Evolutionary conservation across 2,329 filamentous ascomycete species (phyloP), one percentile per base, ranked within the genome.

Genomic region (Arachnomyces sp.): DNA sequence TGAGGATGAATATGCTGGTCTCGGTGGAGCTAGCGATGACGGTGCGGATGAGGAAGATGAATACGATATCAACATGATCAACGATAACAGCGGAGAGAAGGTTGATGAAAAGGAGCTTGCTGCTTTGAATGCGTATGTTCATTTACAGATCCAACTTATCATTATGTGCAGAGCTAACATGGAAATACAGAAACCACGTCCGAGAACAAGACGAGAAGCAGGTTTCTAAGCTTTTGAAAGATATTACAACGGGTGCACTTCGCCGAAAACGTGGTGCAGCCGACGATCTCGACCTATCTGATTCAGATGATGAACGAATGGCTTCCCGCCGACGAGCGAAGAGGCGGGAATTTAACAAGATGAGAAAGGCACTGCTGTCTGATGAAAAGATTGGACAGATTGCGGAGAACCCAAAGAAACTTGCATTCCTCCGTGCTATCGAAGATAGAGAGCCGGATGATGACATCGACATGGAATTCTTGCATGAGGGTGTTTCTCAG

Each of bases 1-100:
- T 0, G 93, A 98, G 58, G 92, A 98, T 59, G 92, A 98, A 62
- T 98, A 96, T 60, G 90, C 89, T 30, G 92, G 92, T 3, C 72
- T 98, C 7, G 92, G 92, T 50, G 92, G 92, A 47, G 83, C 72
- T 8, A 90, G 89, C 61, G 89, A 90, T 44, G 90, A 96, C 50
- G 86, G 90, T 48, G 82, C 80, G 33, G 82, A 76, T 32, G 82
- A 82, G 40, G 84, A 88, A 43, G 77, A 86, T 44, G 84, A 82
- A 28, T 79, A 85, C 42, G 77, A 92, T 47, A 77, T 84, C 51
- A 81, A 87, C 47, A 93, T 98, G 78, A 95, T 98, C 56, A 85
- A 92, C 54, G 89, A 96, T 55, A 78, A 83, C 16, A 79, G 77
- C 41, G 77, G 80, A 25, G 81, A 90, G 48, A 74, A 84, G n/a